These are phyloP conservation scores for Cryptococcus floricola DNA, from an alignment of 1,284 basidiomycete species.

Conservation along the genomic window DNA sequence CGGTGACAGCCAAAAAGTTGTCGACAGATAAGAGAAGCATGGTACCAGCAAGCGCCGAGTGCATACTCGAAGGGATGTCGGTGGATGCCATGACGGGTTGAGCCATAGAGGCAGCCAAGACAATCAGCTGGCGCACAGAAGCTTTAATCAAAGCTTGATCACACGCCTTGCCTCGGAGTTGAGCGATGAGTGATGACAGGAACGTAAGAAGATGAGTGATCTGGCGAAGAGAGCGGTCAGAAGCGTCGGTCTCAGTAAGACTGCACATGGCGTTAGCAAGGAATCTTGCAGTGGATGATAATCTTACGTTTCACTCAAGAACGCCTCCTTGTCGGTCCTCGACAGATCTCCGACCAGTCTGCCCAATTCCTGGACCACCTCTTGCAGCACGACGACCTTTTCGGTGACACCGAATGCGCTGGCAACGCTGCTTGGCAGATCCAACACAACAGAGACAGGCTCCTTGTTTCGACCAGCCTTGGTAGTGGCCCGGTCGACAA, in stretches of 20 bases:
- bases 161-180: constrained; percentile 33
- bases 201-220: constrained; percentile 65
- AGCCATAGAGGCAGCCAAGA: constrained; percentile 20
- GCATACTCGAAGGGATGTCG: constrained; percentile 20
- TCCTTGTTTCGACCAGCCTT: constrained; percentile 48
- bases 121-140: constrained; percentile 38
- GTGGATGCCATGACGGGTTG: constrained; percentile 16
- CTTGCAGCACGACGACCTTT: constrained; percentile 61
- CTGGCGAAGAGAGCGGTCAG: constrained; percentile 46
- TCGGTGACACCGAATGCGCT: constrained; percentile 61
- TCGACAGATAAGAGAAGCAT: constrained; percentile 55
- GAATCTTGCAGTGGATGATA: not conserved
- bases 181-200: constrained; percentile 46
- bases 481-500: constrained; percentile 73
- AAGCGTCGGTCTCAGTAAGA: constrained; percentile 21
- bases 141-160: constrained; percentile 29
- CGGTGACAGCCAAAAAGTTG: constrained; percentile 54
- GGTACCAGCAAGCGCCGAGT: constrained; percentile 38
- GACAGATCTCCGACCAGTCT: constrained; percentile 56
- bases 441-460: constrained; percentile 53
- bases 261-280: constrained; percentile 1
- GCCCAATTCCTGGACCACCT: constrained; percentile 64
- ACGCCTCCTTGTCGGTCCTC: constrained; percentile 29
- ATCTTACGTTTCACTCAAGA: constrained; percentile 37
- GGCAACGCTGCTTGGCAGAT: constrained; percentile 60